Conservation (phyloP, 306 rosid species). For the Parietaria judaica region DNA sequence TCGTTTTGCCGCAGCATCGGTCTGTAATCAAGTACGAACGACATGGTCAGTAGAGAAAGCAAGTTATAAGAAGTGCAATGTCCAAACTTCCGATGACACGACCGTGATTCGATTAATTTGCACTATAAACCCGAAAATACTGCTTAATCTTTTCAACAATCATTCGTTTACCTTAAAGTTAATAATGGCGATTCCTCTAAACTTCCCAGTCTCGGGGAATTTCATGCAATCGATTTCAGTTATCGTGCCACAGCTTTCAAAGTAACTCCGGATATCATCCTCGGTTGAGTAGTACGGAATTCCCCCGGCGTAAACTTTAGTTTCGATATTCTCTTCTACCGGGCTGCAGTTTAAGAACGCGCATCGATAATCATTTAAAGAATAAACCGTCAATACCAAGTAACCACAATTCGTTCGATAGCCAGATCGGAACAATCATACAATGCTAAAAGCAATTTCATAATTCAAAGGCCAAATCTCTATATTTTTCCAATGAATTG, state of each 20-base stretch:
- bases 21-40: constrained; percentile 38
- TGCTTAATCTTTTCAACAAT: no score
- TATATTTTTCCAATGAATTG: no score
- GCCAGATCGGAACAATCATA: no score
- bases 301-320: constrained; percentile 91
- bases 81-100: neutral
- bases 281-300: constrained; percentile 88
- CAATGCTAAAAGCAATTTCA: no score
- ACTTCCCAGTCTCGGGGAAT: constrained; percentile 89
- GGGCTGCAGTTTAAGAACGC: constrained; percentile 29
- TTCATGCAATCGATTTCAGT: constrained; percentile 82
- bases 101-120: no score
- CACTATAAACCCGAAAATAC: no score
- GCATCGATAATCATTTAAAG: constrained; percentile 6
- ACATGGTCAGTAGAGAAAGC: constrained; percentile 14
- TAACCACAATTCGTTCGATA: neutral
- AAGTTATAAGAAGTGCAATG: neutral
- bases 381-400: neutral
- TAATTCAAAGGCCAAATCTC: no score
- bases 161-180: constrained; percentile 55
- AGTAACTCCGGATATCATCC: constrained; percentile 84
- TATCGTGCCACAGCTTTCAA: constrained; percentile 81
- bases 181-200: constrained; percentile 86
- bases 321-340: constrained; percentile 28
- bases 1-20: constrained; percentile 86